Evolutionary conservation across 192 early-diverging fungal genomes (phyloP).

Genomic region (Umbelopsis ramanniana): DNA sequence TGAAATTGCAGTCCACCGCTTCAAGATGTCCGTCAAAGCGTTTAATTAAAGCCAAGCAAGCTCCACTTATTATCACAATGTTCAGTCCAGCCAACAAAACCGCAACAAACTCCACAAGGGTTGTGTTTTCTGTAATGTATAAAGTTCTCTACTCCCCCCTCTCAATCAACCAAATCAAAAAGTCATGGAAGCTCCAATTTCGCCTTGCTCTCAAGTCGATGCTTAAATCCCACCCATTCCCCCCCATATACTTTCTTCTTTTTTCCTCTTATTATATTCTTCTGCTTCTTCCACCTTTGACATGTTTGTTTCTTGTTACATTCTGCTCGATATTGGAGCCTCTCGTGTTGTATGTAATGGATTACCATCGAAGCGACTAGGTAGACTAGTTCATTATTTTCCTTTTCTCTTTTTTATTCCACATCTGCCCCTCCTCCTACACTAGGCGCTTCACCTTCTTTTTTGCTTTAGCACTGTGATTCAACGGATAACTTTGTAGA

Average conservation of each 20-base stretch:
- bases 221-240: not conserved
- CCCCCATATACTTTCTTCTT: not conserved
- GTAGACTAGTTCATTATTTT: not conserved
- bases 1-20: not conserved
- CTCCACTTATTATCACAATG: conserved; percentile 1
- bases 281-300: not conserved
- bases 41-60: not conserved
- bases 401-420: not conserved
- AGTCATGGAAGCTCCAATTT: not conserved
- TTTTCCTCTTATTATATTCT: not conserved
- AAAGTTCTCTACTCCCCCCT: not conserved
- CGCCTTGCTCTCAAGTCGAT: not conserved
- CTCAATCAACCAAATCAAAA: not conserved
- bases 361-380: not conserved
- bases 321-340: conserved; percentile 20
- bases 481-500: not conserved
- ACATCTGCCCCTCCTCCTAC: not conserved
- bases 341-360: conserved; percentile 3
- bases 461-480: not conserved
- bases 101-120: not conserved
- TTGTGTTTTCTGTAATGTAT: not conserved
- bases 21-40: conserved; percentile 7
- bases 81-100: not conserved
- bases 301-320: conserved; percentile 8
- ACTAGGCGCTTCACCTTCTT: not conserved